Evolutionary conservation across 2,329 filamentous ascomycete species (phyloP).

Genomic region (Grosmannia clavigera): DNA sequence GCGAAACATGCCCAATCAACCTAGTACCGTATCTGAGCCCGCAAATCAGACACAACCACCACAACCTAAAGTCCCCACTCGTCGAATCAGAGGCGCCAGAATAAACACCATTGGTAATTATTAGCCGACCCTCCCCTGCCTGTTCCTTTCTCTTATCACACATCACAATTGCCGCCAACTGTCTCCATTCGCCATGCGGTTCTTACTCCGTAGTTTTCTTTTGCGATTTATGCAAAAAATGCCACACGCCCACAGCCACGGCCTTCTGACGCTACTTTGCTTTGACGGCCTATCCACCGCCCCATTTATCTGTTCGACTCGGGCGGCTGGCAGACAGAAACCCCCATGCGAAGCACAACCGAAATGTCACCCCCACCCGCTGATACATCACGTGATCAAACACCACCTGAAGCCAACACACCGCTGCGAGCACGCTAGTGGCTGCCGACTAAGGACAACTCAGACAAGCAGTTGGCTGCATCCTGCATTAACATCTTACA

Average conservation of each 20-base stretch:
- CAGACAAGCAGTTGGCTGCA: neutral
- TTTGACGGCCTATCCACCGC: neutral
- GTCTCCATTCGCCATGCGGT: neutral
- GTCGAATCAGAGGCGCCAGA: neutral
- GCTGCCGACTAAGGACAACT: neutral
- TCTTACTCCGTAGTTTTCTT: neutral
- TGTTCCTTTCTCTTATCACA: neutral
- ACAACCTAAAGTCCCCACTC: neutral
- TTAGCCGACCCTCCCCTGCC: neutral
- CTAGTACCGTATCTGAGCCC: neutral
- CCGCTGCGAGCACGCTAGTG: neutral
- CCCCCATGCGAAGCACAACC: too few species aligned
- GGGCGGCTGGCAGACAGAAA: neutral
- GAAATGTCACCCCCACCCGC: neutral
- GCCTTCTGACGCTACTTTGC: neutral
- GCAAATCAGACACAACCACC: constrained; percentile 2
- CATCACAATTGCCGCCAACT: neutral
- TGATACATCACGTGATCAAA: neutral
- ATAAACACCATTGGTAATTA: neutral
- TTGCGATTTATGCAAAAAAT: neutral
- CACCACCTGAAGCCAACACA: neutral
- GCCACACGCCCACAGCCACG: neutral
- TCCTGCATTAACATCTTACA: neutral
- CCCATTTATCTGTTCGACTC: neutral
- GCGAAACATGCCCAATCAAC: neutral